Percentiles rank a stretch among this genome's conserved stretches.
Evolutionary conservation across 331 rosid genomes (phyloP).

Genomic region (Acacia pycnantha): DNA sequence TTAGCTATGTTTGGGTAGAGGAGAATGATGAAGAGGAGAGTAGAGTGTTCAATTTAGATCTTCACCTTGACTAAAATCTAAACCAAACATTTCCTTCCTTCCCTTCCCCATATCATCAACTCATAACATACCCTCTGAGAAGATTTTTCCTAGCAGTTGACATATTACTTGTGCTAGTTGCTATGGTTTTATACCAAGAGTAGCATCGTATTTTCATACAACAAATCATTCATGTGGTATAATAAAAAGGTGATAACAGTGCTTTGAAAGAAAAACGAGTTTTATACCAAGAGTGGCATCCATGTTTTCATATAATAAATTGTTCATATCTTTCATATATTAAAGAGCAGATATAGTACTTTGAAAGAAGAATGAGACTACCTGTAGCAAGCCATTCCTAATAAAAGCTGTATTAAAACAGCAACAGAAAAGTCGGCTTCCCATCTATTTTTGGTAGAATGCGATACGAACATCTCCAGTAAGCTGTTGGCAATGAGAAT

Average conservation of each 20-base stretch:
- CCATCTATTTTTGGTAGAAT: conserved; percentile 84
- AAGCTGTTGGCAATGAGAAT: conserved; percentile 46
- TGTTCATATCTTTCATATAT: not conserved
- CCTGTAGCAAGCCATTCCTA: conserved; percentile 86
- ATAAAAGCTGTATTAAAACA: conserved; percentile 93
- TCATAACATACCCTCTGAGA: not conserved
- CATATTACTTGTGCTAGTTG: not conserved
- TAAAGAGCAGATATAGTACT: not conserved
- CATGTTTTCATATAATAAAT: not conserved
- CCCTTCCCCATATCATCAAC: too few species aligned
- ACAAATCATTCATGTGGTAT: not conserved
- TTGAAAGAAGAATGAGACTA: conserved; percentile 32
- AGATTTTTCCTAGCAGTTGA: not conserved
- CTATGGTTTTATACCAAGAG: too few species aligned
- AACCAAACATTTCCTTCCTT: not conserved
- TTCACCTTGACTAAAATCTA: not conserved
- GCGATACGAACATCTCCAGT: conserved; percentile 86
- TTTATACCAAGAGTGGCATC: not conserved
- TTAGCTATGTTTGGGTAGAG: not conserved
- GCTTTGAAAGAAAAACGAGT: conserved; percentile 23
- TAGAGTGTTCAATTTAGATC: not conserved
- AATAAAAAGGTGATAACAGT: not conserved
- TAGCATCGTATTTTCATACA: not conserved
- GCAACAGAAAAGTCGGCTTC: conserved; percentile 91
- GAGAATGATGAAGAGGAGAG: not conserved